Evolutionary conservation across 495 filamentous ascomycete genomes (phyloP).

Genomic region (Bryoglossum gracile): DNA sequence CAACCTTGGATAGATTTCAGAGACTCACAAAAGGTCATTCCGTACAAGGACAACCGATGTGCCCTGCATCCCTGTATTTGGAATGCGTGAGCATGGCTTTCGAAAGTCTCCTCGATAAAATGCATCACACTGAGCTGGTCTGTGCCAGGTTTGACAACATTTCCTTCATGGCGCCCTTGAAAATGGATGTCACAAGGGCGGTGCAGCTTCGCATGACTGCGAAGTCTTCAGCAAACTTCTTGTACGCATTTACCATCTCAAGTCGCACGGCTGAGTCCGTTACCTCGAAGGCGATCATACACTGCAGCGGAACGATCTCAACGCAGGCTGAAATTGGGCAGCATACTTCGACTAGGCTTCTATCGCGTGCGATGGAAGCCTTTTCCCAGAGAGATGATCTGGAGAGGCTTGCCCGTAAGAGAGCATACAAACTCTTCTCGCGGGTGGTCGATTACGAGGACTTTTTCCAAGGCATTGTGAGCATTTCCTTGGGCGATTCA

Average conservation of each 20-base stretch:
- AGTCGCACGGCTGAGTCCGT: background rate
- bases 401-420: background rate
- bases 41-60: background rate
- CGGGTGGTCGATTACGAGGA: background rate
- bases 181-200: background rate
- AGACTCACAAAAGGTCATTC: background rate
- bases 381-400: background rate
- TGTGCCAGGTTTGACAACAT: background rate
- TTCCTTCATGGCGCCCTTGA: background rate
- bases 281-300: background rate
- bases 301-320: background rate
- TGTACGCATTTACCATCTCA: background rate
- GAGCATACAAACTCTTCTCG: background rate
- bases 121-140: background rate
- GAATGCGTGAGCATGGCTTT: background rate
- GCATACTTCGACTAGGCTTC: background rate
- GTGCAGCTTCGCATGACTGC: background rate
- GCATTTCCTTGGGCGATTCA: background rate
- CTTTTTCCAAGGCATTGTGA: background rate
- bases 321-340: background rate
- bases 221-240: background rate
- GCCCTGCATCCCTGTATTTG: background rate
- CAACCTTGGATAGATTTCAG: background rate
- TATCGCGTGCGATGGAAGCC: background rate
- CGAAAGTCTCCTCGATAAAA: background rate